Percentiles rank a stretch among this genome's conserved stretches.
These are phyloP conservation scores for Periglandula ipomoeae DNA, from an alignment of 2,329 filamentous ascomycete genomes.

Conservation along the genomic window DNA sequence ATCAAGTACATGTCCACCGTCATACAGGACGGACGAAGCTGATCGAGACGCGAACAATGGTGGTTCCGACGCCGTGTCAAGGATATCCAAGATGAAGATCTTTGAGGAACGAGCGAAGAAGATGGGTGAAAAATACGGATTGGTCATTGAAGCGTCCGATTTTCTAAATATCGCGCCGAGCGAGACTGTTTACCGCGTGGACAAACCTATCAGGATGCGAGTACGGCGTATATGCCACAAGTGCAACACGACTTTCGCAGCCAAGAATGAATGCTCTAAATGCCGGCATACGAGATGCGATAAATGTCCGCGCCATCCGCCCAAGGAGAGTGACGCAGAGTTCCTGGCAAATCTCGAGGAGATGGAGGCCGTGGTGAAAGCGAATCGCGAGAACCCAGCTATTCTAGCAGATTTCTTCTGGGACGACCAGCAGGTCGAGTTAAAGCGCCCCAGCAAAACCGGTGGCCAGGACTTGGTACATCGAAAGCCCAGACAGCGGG, in stretches of 20 bases:
- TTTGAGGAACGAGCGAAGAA: slow-evolving; percentile 48
- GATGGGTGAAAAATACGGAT: slow-evolving; percentile 44
- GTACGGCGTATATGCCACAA: slow-evolving; percentile 73
- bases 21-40: slow-evolving; percentile 13
- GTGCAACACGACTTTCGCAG: slow-evolving; percentile 66
- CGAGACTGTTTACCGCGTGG: slow-evolving; percentile 52
- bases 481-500: slow-evolving; percentile 61
- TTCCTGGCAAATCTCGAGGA: slow-evolving; percentile 42
- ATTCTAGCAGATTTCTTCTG: slow-evolving; percentile 41
- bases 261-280: slow-evolving; percentile 61
- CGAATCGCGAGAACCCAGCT: slow-evolving; percentile 47
- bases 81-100: slow-evolving; percentile 39
- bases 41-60: slow-evolving; percentile 18
- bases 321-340: slow-evolving; percentile 51
- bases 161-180: slow-evolving; percentile 40
- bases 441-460: slow-evolving; percentile 56
- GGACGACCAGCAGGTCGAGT: slow-evolving; percentile 36
- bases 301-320: slow-evolving; percentile 67
- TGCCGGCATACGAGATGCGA: slow-evolving; percentile 77
- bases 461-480: slow-evolving; percentile 64
- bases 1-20: slow-evolving; percentile 6
- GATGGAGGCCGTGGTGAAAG: slow-evolving; percentile 40
- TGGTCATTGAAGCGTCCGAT: slow-evolving; percentile 45
- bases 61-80: slow-evolving; percentile 21
- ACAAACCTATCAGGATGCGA: slow-evolving; percentile 70